These are phyloP conservation scores for Acacia acuminata DNA, from an alignment of 306 rosid genomes.

Conservation along the genomic window DNA sequence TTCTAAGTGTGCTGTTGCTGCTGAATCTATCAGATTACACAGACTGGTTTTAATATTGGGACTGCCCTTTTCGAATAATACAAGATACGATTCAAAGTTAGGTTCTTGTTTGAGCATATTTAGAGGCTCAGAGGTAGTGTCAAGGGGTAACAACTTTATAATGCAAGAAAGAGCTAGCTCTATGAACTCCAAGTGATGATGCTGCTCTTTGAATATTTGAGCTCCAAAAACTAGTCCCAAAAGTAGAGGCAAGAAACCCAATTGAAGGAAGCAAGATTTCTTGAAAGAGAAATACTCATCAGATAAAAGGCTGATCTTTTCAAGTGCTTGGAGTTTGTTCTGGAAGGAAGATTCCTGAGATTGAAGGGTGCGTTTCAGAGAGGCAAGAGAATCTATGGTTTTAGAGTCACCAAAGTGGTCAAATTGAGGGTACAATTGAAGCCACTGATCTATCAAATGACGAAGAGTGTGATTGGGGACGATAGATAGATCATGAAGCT, in stretches of 20 bases:
- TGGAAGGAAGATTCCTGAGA: constrained; percentile 42
- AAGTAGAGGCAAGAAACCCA: constrained; percentile 72
- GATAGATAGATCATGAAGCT: constrained; percentile 67
- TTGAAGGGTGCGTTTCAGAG: constrained; percentile 52
- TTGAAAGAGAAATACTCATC: constrained; percentile 45
- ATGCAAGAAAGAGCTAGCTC: constrained; percentile 63
- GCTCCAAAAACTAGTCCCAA: constrained; percentile 57
- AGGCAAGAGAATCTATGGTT: constrained; percentile 46
- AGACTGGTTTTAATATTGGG: constrained; percentile 45
- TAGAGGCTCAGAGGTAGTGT: constrained; percentile 41
- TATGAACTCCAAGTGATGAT: constrained; percentile 34
- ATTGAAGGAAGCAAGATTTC: constrained; percentile 53
- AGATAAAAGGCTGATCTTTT: constrained; percentile 40
- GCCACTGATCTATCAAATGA: constrained; percentile 76
- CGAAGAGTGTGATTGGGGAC: constrained; percentile 88
- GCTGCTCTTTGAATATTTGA: constrained; percentile 29
- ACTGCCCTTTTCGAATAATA: constrained; percentile 53
- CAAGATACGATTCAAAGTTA: constrained; percentile 40
- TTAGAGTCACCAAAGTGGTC: constrained; percentile 36
- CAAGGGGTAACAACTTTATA: constrained; percentile 45
- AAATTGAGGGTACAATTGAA: constrained; percentile 44
- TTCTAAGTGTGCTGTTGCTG: constrained; percentile 46
- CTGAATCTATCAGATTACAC: constrained; percentile 54
- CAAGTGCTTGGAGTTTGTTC: constrained; percentile 56
- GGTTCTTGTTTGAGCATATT: constrained; percentile 52